These are phyloP conservation scores for Neophaeococcomyces mojaviensis DNA, from an alignment of 2,329 filamentous ascomycete genomes.

Conservation along the genomic window DNA sequence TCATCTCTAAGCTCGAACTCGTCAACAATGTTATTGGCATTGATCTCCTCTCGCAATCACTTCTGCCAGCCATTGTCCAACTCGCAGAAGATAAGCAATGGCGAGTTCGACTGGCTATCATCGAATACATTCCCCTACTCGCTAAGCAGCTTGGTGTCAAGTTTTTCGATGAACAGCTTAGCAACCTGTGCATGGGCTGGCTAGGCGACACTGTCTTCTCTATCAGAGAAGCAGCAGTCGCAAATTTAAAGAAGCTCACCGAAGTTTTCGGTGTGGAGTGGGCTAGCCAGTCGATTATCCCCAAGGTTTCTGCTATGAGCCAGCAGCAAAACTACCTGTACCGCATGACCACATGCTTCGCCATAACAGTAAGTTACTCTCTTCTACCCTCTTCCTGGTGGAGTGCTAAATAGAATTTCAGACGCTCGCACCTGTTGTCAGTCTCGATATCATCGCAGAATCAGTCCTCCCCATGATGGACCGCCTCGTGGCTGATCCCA, in stretches of 20 bases:
- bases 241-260: slow-evolving; percentile 95
- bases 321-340: slow-evolving; percentile 98
- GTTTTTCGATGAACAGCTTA: slow-evolving; percentile 98
- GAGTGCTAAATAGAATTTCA: slow-evolving; percentile 36
- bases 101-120: slow-evolving; percentile 94
- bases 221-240: slow-evolving; percentile 92
- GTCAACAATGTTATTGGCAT: slow-evolving; percentile 99
- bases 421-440: slow-evolving; percentile 90
- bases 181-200: slow-evolving; percentile 95
- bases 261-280: slow-evolving; percentile 98
- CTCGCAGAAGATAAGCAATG: slow-evolving; percentile 93
- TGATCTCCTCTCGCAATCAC: slow-evolving; percentile 88
- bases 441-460: slow-evolving; percentile 82
- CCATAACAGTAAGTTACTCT: slow-evolving; percentile 71
- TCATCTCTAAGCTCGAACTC: slow-evolving; percentile 98
- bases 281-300: slow-evolving; percentile 94
- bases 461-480: slow-evolving; percentile 95
- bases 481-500: slow-evolving; percentile 86
- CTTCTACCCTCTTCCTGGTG: background rate
- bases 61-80: slow-evolving; percentile 94
- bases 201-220: slow-evolving; percentile 97
- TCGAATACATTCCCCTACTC: slow-evolving; percentile 95
- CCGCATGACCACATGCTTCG: slow-evolving; percentile 99
- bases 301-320: slow-evolving; percentile 97
- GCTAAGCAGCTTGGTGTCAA: slow-evolving; percentile 92